Evolutionary conservation across 352 stramenopile genomes (phyloP).

Genomic region (Globisporangium nagaii): DNA sequence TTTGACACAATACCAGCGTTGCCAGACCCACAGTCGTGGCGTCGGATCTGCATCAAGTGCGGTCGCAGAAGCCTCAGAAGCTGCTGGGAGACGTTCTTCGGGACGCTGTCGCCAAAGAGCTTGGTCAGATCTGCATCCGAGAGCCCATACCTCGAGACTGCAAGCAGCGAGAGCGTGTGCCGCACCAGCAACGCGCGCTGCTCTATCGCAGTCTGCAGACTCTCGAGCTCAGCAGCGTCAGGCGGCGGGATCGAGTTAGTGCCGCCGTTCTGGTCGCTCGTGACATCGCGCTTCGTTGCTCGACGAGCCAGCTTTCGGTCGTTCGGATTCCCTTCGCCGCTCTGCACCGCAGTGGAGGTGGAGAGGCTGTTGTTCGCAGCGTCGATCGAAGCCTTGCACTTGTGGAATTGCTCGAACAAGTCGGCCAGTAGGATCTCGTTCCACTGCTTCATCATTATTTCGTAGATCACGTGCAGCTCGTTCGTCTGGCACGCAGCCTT

Average conservation of each 20-base stretch:
- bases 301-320: constrained; percentile 7
- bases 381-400: constrained; percentile 13
- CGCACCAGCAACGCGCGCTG: constrained; percentile 65
- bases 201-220: constrained; percentile 45
- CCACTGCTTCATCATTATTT: constrained; percentile 72
- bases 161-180: constrained; percentile 66
- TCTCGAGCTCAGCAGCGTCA: constrained; percentile 43
- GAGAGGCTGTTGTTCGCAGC: neutral
- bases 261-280: neutral
- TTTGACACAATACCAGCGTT: neutral
- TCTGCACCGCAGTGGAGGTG: neutral
- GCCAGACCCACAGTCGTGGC: constrained; percentile 32
- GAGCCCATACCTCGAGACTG: constrained; percentile 63
- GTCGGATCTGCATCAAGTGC: constrained; percentile 69
- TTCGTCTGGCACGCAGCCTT: constrained; percentile 24
- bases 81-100: constrained; percentile 28
- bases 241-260: neutral
- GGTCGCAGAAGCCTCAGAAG: constrained; percentile 47
- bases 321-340: neutral
- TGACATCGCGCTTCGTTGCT: constrained; percentile 1
- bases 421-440: constrained; percentile 62
- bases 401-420: constrained; percentile 31
- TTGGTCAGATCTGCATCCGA: constrained; percentile 55
- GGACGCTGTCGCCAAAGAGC: constrained; percentile 49
- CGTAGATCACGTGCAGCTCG: constrained; percentile 53